These are phyloP conservation scores for Chaetomium sp. DNA, from an alignment of 2,329 filamentous ascomycete species.

Conservation along the genomic window DNA sequence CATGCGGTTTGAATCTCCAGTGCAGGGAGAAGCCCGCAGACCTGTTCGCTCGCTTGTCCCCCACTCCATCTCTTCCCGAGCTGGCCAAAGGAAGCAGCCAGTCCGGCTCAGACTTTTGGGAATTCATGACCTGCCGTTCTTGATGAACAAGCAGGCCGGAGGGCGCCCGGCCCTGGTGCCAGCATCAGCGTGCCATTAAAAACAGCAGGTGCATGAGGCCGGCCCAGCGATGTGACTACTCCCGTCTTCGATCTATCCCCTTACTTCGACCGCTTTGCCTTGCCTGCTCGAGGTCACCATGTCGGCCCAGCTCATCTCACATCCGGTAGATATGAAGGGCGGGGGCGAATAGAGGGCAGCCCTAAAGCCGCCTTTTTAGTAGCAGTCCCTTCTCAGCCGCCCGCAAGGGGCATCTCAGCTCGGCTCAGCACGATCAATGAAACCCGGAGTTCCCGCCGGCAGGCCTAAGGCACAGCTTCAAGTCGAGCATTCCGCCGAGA, in stretches of 20 bases:
- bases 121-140: not conserved
- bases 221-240: not conserved
- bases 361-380: not conserved
- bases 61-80: not conserved
- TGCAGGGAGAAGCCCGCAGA: not conserved
- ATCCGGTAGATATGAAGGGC: not conserved
- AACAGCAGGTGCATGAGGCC: not conserved
- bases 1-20: conserved; percentile 6
- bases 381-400: not conserved
- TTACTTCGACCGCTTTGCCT: not conserved
- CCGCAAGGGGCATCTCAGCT: not conserved
- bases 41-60: not conserved
- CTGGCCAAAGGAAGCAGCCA: not conserved
- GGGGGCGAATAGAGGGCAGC: not conserved
- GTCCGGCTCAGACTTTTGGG: not conserved
- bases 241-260: not conserved
- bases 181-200: not conserved
- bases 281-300: not conserved
- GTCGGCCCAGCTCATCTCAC: not conserved
- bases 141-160: not conserved
- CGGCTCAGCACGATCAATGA: conserved; percentile 1
- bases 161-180: not conserved
- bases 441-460: not conserved
- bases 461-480: not conserved
- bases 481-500: not conserved